Conservation (phyloP, 495 filamentous ascomycete species). For the Amniculicola lignicola region DNA sequence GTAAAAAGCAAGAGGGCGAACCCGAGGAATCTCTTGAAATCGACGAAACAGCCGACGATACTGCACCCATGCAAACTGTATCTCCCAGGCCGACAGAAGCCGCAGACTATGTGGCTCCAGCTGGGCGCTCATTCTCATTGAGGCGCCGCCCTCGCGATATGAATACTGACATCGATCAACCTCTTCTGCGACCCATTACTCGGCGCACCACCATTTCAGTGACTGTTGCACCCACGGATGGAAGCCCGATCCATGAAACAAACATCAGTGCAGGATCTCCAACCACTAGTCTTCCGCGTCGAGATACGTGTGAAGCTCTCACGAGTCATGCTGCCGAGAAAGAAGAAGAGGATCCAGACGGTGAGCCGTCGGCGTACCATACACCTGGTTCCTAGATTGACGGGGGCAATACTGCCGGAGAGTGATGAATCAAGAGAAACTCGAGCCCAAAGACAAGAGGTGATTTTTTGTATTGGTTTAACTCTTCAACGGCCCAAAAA, state of each 20-base stretch:
- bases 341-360: background rate
- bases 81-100: constrained; percentile 6
- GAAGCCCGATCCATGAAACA: too few species aligned
- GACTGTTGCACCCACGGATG: too few species aligned
- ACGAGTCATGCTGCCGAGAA: too few species aligned
- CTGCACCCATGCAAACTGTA: background rate
- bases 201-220: too few species aligned
- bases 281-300: too few species aligned
- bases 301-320: too few species aligned
- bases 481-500: too few species aligned
- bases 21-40: background rate
- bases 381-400: constrained; percentile 41
- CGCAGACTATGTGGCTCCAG: background rate
- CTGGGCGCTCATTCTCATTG: background rate
- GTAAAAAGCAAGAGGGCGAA: background rate
- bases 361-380: constrained; percentile 1
- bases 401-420: constrained; percentile 41
- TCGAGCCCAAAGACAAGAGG: too few species aligned
- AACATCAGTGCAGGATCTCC: too few species aligned
- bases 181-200: too few species aligned
- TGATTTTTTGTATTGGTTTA: too few species aligned
- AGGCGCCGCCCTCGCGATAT: constrained; percentile 30
- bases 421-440: too few species aligned
- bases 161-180: constrained; percentile 34
- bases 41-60: constrained; percentile 7